These are phyloP conservation scores for Moelleriella libera DNA, from an alignment of 2,329 filamentous ascomycete species.

Conservation along the genomic window DNA sequence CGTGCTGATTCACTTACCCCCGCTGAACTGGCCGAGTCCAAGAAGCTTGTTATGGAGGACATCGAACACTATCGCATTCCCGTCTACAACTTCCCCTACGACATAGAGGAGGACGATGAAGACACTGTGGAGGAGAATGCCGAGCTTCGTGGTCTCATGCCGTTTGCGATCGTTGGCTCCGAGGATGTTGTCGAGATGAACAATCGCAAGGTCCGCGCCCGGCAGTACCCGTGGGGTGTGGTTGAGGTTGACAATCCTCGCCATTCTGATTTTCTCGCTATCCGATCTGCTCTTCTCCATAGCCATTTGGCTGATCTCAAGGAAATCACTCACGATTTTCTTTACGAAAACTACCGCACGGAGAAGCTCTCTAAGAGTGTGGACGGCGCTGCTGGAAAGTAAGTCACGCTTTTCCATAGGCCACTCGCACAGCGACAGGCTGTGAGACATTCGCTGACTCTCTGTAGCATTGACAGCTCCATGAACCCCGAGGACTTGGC, in stretches of 20 bases:
- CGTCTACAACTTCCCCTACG: slow-evolving; percentile 99
- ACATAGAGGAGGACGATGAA: slow-evolving; percentile 98
- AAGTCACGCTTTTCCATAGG: slow-evolving; percentile 29
- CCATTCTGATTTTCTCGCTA: slow-evolving; percentile 96
- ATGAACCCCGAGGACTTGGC: slow-evolving; percentile 98
- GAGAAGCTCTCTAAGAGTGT: slow-evolving; percentile 99
- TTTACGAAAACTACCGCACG: slow-evolving; percentile 99
- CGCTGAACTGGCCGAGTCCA: slow-evolving; percentile 91
- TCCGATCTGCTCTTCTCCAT: slow-evolving; percentile 90
- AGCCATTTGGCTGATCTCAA: slow-evolving; percentile 96
- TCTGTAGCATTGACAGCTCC: slow-evolving; percentile 48
- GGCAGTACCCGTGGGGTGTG: slow-evolving; percentile 98
- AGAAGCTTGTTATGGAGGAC: slow-evolving; percentile 99
- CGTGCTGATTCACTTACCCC: slow-evolving; percentile 96
- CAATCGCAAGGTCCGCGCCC: slow-evolving; percentile 79
- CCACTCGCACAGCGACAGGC: not conserved
- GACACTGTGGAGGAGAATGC: slow-evolving; percentile 99
- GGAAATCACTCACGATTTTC: slow-evolving; percentile 99
- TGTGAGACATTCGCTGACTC: slow-evolving; percentile 14
- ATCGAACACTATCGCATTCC: slow-evolving; percentile 99
- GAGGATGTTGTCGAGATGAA: slow-evolving; percentile 92
- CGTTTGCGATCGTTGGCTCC: slow-evolving; percentile 95
- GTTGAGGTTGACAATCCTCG: slow-evolving; percentile 98
- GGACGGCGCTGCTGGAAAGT: slow-evolving; percentile 77
- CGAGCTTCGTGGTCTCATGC: slow-evolving; percentile 93